Evolutionary conservation across 2,329 filamentous ascomycete genomes (phyloP).

Genomic region (Cadophora gregata): DNA sequence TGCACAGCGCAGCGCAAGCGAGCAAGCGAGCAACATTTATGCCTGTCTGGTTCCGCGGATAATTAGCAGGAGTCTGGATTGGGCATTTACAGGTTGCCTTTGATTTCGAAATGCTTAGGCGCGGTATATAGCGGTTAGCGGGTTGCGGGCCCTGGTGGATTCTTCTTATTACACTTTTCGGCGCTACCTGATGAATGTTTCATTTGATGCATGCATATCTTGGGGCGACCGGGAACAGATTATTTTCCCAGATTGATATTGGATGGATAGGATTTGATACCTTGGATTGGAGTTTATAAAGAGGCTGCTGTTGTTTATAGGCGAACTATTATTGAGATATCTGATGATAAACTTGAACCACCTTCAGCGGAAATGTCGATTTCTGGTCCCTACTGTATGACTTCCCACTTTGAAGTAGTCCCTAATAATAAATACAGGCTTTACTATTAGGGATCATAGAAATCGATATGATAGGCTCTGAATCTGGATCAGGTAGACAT

Average conservation of each 20-base stretch:
- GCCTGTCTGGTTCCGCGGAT: slow-evolving; percentile 19
- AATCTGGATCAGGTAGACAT: no score
- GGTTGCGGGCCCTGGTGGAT: not conserved
- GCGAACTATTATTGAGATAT: slow-evolving; percentile 26
- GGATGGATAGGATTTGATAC: slow-evolving; percentile 39
- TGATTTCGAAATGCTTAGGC: slow-evolving; percentile 4
- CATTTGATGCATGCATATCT: slow-evolving; percentile 12
- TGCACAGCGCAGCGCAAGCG: slow-evolving; percentile 19
- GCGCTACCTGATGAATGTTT: slow-evolving; percentile 21
- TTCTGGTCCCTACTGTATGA: no score
- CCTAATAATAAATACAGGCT: not conserved
- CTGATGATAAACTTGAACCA: slow-evolving; percentile 18
- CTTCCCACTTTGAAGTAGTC: not conserved
- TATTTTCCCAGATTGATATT: slow-evolving; percentile 38
- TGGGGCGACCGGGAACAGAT: slow-evolving; percentile 16
- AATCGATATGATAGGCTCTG: no score
- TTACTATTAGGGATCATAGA: not conserved
- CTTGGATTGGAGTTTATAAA: slow-evolving; percentile 37
- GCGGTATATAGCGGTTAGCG: not conserved
- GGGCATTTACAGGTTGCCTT: slow-evolving; percentile 10
- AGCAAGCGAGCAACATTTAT: slow-evolving; percentile 6
- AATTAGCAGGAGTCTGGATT: slow-evolving; percentile 25
- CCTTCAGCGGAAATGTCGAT: no score
- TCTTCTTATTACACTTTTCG: slow-evolving; percentile 23
- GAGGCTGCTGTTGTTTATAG: slow-evolving; percentile 29